A percentile compares a stretch with the other conserved stretches of the same genome.
phyloP scores from a whole-genome alignment of 2,329 filamentous ascomycete species.

The Colletotrichum spinosum region DNA sequence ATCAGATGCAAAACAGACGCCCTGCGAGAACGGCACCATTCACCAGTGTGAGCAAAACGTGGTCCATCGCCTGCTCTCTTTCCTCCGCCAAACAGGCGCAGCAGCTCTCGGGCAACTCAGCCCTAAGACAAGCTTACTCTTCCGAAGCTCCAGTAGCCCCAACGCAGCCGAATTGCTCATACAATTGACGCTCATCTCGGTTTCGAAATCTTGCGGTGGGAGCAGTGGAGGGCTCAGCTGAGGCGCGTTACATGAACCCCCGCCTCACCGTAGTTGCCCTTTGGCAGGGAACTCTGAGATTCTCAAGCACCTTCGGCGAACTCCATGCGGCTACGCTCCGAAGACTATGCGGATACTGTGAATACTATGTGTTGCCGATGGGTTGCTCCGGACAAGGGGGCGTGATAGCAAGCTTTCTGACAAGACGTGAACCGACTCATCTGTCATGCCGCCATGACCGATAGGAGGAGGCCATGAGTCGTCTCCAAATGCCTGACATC shows the following conservation, averaged over 20 bases:
- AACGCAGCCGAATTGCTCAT: conserved; percentile 3
- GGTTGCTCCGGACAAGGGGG: background rate
- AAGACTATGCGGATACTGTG: too few relatives aligned
- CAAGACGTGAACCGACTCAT: too few relatives aligned
- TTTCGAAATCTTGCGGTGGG: conserved; percentile 4
- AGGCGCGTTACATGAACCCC: background rate
- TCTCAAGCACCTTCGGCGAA: too few relatives aligned
- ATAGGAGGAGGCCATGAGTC: background rate
- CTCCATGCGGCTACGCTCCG: too few relatives aligned
- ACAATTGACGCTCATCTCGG: background rate
- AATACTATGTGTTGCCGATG: too few relatives aligned
- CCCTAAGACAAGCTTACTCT: conserved; percentile 31
- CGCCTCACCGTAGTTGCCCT: conserved; percentile 14
- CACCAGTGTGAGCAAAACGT: background rate
- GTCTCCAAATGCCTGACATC: conserved; percentile 7
- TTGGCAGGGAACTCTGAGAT: background rate
- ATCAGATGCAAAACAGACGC: background rate
- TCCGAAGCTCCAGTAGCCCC: conserved; percentile 2
- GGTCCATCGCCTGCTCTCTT: background rate
- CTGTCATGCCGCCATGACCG: background rate
- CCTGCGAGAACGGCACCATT: background rate
- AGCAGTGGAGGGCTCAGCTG: conserved; percentile 20
- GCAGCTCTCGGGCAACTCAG: conserved; percentile 31
- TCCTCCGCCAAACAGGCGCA: conserved; percentile 16
- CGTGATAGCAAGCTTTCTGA: background rate